Evolutionary conservation across 2,329 filamentous ascomycete genomes (phyloP), one percentile per base, ranked within the genome.

Genomic region (Fusarium circinatum): DNA sequence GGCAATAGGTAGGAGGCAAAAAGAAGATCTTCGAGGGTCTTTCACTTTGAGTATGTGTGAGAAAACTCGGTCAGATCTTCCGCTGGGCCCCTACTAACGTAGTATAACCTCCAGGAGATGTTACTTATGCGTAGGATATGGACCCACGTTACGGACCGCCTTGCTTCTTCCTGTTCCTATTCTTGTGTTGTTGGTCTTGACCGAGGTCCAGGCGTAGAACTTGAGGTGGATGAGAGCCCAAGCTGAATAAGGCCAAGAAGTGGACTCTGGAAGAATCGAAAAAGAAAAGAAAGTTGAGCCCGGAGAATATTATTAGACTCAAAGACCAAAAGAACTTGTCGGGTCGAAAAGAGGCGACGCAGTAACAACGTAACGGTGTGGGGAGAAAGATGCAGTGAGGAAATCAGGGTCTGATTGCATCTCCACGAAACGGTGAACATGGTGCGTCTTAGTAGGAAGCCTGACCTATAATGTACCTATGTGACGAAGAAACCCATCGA

Each of bases 71-170:
- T 75, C 75, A 76, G 68, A 56, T 59, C 64, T 61, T 63, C 49
- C 52, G 26, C 62, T 64, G 34, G 69, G 68, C 60, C 71, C 51
- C 60, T 72, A 66, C 68, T 65, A 58, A 70, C 65, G 56, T 54
- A 72, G 71, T 73, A 75, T 62, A 66, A 63, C 52, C 65, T 70
- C 47, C 69, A 74, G 64, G 56, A 77, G 76, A 69, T 75, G 71
- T 73, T 58, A 65, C 51, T 65, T 58, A 74, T 76, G 75, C 57
- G 71, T 73, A 79, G 73, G 71, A 76, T 71, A 65, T 61, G 77
- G 73, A 79, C 77, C 77, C 77, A 75, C 77, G 77, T 76, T 73
- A 75, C 78, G 77, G 78, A 78, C 73, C 76, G 76, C 77, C 75
- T 78, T 62, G 66, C 63, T 75, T 76, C 56, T 69, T 62, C 18